phyloP scores from a whole-genome alignment of 176 grass and related monocot genomes.

The Eragrostis curvula region DNA sequence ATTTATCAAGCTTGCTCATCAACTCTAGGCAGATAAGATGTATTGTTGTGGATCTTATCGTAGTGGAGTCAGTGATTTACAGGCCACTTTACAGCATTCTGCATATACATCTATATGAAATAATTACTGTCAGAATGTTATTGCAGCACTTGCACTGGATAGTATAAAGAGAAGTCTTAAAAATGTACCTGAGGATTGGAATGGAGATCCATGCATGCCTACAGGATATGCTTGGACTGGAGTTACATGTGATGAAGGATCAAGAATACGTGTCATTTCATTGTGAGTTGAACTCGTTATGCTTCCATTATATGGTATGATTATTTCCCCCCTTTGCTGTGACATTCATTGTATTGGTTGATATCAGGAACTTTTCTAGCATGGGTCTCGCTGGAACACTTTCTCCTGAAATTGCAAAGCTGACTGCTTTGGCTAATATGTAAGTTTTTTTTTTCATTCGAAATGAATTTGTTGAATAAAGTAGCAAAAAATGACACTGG shows the following conservation, averaged over 20 bases:
- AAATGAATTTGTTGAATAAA: constrained; percentile 31
- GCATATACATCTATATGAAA: too few relatives aligned
- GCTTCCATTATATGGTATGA: constrained; percentile 19
- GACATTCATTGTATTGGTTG: constrained; percentile 41
- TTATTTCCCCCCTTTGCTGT: constrained; percentile 27
- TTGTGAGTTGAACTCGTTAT: constrained; percentile 68
- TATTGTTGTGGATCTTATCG: too few relatives aligned
- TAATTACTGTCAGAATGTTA: constrained; percentile 30
- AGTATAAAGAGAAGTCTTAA: constrained; percentile 61
- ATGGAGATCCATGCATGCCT: constrained; percentile 95
- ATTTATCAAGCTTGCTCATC: too few relatives aligned
- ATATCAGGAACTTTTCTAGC: constrained; percentile 77
- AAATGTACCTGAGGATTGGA: constrained; percentile 84
- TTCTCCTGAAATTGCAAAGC: constrained; percentile 61
- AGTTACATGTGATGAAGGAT: constrained; percentile 69
- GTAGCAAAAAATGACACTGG: constrained; percentile 37
- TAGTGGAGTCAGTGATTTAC: too few relatives aligned
- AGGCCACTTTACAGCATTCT: too few relatives aligned
- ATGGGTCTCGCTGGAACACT: constrained; percentile 75
- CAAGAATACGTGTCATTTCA: constrained; percentile 67
- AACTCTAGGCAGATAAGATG: too few relatives aligned
- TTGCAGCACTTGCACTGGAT: constrained; percentile 65
- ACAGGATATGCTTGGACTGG: constrained; percentile 81
- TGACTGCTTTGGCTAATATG: constrained; percentile 84
- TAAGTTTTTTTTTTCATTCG: constrained; percentile 44